Conservation (phyloP, 352 stramenopile genomes). For the Phytophthora multivora region DNA sequence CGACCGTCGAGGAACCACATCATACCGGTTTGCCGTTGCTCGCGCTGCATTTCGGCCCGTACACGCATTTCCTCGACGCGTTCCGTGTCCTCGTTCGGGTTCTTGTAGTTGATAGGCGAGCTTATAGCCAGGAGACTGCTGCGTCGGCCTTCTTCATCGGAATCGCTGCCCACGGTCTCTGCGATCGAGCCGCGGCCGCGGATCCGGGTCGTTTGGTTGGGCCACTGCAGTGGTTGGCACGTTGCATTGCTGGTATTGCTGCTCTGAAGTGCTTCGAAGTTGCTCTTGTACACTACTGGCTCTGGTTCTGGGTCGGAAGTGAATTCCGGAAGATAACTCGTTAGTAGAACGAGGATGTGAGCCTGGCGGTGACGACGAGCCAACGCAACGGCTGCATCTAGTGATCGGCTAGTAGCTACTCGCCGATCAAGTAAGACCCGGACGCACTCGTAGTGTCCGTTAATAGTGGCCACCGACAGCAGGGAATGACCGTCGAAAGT, state of each 20-base stretch:
- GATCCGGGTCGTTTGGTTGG: slow-evolving; percentile 8
- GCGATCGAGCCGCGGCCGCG: slow-evolving; percentile 35
- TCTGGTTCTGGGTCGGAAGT: slow-evolving; percentile 27
- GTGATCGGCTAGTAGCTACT: slow-evolving; percentile 21
- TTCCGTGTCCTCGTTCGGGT: slow-evolving; percentile 9
- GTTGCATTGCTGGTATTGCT: neutral
- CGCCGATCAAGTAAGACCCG: slow-evolving; percentile 49
- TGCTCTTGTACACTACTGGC: slow-evolving; percentile 14
- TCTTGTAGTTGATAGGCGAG: slow-evolving; percentile 36
- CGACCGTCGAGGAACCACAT: slow-evolving; percentile 48
- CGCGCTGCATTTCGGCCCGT: slow-evolving; percentile 41
- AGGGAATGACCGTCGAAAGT: slow-evolving; percentile 67
- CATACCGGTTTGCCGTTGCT: slow-evolving; percentile 35
- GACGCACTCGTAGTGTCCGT: slow-evolving; percentile 78
- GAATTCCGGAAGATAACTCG: slow-evolving; percentile 67
- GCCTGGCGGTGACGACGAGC: slow-evolving; percentile 60
- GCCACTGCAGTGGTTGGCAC: slow-evolving; percentile 11
- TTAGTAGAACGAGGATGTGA: slow-evolving; percentile 74
- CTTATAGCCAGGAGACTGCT: slow-evolving; percentile 26
- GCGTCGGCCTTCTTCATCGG: slow-evolving; percentile 36
- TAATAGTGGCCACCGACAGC: slow-evolving; percentile 62
- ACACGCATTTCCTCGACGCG: slow-evolving; percentile 26
- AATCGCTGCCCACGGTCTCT: slow-evolving; percentile 45
- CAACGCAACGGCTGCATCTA: slow-evolving; percentile 59
- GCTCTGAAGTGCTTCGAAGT: neutral